Conservation (phyloP, 768 basidiomycete genomes). For the Naganishia vishniacii region DNA sequence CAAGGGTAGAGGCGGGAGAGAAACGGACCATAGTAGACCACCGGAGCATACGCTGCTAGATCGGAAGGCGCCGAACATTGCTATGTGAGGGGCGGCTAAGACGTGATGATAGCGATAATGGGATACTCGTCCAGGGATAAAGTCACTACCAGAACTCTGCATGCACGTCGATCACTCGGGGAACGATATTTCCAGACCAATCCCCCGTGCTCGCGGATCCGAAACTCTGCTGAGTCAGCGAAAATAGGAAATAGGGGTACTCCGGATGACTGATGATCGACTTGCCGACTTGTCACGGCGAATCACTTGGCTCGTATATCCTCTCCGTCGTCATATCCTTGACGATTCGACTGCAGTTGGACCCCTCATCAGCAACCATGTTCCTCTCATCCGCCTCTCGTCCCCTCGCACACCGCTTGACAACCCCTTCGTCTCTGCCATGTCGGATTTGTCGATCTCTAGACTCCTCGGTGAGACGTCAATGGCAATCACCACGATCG, state of each 20-base stretch:
- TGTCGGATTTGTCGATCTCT: not conserved
- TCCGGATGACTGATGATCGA: too few relatives aligned
- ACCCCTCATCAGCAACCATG: not conserved
- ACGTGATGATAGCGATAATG: too few relatives aligned
- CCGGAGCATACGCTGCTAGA: conserved; percentile 50
- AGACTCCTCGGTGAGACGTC: not conserved
- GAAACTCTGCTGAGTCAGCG: too few relatives aligned
- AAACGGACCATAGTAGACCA: conserved; percentile 76
- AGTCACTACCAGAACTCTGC: too few relatives aligned
- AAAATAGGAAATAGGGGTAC: too few relatives aligned
- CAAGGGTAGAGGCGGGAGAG: not conserved
- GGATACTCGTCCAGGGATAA: too few relatives aligned
- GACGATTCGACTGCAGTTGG: not conserved
- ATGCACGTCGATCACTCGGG: too few relatives aligned
- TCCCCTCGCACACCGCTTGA: not conserved
- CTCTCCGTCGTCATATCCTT: too few relatives aligned
- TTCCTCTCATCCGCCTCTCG: not conserved
- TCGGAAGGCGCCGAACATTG: conserved; percentile 86
- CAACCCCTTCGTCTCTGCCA: not conserved
- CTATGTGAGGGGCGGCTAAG: too few relatives aligned
- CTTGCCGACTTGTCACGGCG: not conserved
- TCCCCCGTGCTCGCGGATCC: too few relatives aligned
- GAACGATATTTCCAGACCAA: too few relatives aligned
- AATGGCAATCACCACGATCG: conserved; percentile 1
- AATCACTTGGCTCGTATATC: not conserved